Evolutionary conservation across 768 basidiomycete genomes (phyloP).

Genomic region (Termitomyces sp.): DNA sequence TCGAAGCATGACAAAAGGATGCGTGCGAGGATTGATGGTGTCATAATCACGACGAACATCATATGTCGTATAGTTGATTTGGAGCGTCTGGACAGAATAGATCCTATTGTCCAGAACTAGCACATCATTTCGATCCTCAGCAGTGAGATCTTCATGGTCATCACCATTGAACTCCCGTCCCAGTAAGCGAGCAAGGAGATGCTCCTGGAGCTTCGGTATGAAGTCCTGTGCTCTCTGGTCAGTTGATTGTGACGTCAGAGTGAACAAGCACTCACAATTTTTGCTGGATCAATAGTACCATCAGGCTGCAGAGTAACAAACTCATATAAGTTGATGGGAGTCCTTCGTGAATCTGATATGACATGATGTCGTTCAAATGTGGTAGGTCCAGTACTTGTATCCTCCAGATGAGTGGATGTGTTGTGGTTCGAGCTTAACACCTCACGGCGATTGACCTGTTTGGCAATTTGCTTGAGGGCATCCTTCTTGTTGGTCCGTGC

Average conservation of each 20-base stretch:
- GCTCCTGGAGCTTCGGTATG: constrained; percentile 28
- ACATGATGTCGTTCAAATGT: constrained; percentile 1
- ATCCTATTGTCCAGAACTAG: constrained; percentile 19
- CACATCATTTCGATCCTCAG: constrained; percentile 19
- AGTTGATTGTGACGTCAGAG: not conserved
- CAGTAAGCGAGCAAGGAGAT: constrained; percentile 28
- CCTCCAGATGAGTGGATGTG: too few relatives aligned
- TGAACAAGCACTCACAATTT: not conserved
- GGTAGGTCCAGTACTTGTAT: too few relatives aligned
- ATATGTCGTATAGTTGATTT: too few relatives aligned
- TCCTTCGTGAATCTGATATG: constrained; percentile 17
- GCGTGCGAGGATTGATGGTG: constrained; percentile 31
- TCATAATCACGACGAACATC: constrained; percentile 36
- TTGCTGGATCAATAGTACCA: not conserved
- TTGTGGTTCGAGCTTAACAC: too few relatives aligned
- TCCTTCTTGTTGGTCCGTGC: too few relatives aligned
- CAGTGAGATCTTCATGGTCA: too few relatives aligned
- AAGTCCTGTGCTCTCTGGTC: constrained; percentile 17
- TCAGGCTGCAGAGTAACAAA: constrained; percentile 6
- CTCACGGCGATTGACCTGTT: constrained; percentile 1
- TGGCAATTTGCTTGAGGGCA: constrained; percentile 28
- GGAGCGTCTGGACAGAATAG: constrained; percentile 23
- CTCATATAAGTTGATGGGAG: constrained; percentile 14
- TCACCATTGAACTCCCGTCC: constrained; percentile 18
- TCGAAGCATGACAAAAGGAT: constrained; percentile 32